A percentile compares a stretch with the other conserved stretches of the same genome.
phyloP scores from a whole-genome alignment of 2,329 filamentous ascomycete genomes.

The Chalaropsis ovoidea region DNA sequence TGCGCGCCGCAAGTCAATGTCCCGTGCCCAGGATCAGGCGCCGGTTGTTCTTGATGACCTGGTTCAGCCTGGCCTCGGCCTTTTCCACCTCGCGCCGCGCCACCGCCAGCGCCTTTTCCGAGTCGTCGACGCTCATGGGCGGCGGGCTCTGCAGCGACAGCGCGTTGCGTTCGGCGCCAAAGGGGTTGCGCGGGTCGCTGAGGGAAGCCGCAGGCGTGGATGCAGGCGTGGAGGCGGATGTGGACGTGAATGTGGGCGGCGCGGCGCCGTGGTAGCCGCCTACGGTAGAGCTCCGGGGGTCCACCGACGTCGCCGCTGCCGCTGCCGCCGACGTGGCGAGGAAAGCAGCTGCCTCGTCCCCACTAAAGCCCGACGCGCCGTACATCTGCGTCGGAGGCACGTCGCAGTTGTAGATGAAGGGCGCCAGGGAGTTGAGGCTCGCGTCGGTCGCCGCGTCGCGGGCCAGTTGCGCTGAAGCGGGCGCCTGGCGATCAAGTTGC shows the following conservation, averaged over 20 bases:
- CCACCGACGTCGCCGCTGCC: constrained; percentile 31
- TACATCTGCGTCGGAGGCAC: constrained; percentile 4
- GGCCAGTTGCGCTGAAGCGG: neutral
- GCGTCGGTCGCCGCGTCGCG: constrained; percentile 33
- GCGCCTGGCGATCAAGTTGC: neutral
- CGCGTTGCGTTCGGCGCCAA: constrained; percentile 19
- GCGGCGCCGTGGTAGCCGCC: neutral
- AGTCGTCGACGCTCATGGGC: constrained; percentile 53
- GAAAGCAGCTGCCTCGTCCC: constrained; percentile 9
- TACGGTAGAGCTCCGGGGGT: constrained; percentile 26
- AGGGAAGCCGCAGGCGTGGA: constrained; percentile 1
- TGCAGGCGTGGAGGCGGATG: neutral
- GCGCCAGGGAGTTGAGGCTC: constrained; percentile 46
- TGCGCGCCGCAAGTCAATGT: constrained; percentile 25
- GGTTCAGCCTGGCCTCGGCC: constrained; percentile 51
- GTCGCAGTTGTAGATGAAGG: constrained; percentile 30
- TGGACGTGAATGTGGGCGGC: neutral
- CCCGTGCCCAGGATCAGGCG: constrained; percentile 39
- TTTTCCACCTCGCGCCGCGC: constrained; percentile 52
- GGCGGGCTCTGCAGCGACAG: constrained; percentile 36
- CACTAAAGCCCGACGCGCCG: constrained; percentile 1
- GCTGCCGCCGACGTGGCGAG: constrained; percentile 27
- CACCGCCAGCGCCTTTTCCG: constrained; percentile 45
- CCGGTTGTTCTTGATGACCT: constrained; percentile 50
- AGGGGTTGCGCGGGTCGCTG: constrained; percentile 15